Conservation (phyloP, 306 rosid species). For the Purshia tridentata region DNA sequence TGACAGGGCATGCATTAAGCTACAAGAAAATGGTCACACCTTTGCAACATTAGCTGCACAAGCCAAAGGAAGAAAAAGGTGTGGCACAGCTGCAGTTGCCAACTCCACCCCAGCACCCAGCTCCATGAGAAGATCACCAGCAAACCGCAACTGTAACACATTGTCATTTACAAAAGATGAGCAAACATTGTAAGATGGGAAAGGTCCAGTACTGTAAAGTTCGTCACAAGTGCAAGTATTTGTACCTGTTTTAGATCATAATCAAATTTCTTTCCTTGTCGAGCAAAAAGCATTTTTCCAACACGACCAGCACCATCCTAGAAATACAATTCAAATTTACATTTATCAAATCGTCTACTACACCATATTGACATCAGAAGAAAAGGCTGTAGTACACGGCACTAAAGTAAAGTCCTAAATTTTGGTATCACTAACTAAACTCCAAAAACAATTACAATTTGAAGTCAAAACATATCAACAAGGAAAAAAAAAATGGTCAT, state of each 20-base stretch:
- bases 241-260: slow-evolving; percentile 90
- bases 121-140: slow-evolving; percentile 97
- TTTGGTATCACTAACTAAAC: neutral
- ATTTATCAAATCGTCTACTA: slow-evolving; percentile 11
- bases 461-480: neutral
- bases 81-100: slow-evolving; percentile 86
- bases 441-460: neutral
- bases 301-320: slow-evolving; percentile 99
- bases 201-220: slow-evolving; percentile 1
- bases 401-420: neutral
- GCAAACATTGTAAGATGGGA: neutral
- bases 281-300: slow-evolving; percentile 96
- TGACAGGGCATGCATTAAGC: slow-evolving; percentile 1
- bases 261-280: slow-evolving; percentile 97
- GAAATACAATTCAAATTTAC: slow-evolving; percentile 19
- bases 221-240: slow-evolving; percentile 8
- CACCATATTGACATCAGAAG: slow-evolving; percentile 3
- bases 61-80: slow-evolving; percentile 95
- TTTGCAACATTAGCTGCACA: slow-evolving; percentile 97
- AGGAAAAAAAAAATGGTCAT: neutral
- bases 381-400: neutral
- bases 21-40: slow-evolving; percentile 41
- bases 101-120: slow-evolving; percentile 96
- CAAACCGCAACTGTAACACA: slow-evolving; percentile 71
- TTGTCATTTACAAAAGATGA: slow-evolving; percentile 19